These are phyloP conservation scores for Aspergillus luchuensis DNA, from an alignment of 2,329 filamentous ascomycete species.

Conservation along the genomic window DNA sequence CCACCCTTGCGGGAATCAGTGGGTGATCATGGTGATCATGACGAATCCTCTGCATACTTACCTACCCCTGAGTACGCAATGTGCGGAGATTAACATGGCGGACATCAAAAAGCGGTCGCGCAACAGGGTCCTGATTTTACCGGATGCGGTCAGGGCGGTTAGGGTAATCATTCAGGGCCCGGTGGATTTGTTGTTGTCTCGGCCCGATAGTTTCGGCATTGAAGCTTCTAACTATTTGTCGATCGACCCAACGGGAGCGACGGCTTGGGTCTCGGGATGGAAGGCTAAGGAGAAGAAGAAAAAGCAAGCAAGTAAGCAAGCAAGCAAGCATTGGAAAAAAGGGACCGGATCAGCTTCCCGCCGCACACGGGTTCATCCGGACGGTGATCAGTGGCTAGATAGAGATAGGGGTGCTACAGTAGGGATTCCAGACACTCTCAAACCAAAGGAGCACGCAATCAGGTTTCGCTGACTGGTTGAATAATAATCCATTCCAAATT, in stretches of 20 bases:
- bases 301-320: background rate
- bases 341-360: background rate
- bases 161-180: background rate
- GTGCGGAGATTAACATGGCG: background rate
- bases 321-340: background rate
- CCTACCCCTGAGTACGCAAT: background rate
- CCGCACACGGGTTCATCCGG: background rate
- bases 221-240: background rate
- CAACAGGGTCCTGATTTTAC: background rate
- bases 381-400: background rate
- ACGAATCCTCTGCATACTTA: background rate
- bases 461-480: background rate
- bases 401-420: no score
- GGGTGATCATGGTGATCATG: background rate
- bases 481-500: background rate
- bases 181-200: background rate
- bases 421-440: background rate
- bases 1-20: background rate
- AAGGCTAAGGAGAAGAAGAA: background rate
- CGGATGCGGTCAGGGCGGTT: background rate
- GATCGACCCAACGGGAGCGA: background rate
- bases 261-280: background rate
- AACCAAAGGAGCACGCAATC: background rate
- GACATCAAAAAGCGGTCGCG: background rate
- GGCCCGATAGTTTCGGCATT: background rate